These are phyloP conservation scores for Exidia glandulosa DNA, from an alignment of 768 basidiomycete species.

Conservation along the genomic window DNA sequence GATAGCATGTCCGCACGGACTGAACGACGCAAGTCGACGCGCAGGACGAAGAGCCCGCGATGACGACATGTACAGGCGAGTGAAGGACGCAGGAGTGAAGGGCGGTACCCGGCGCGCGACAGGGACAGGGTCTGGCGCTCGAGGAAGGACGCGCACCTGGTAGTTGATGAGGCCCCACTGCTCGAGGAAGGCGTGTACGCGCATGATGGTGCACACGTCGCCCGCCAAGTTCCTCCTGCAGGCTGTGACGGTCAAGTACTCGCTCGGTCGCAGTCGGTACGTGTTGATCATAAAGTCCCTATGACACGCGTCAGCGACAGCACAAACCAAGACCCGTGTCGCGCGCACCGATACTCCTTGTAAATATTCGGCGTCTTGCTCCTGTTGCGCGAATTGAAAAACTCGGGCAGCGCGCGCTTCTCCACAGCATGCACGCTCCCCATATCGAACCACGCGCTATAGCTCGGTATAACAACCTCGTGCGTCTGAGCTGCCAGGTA, in stretches of 20 bases:
- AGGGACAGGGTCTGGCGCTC: no score
- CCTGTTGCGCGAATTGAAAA: constrained; percentile 92
- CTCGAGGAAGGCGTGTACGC: constrained; percentile 96
- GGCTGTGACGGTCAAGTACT: constrained; percentile 96
- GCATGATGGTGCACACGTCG: constrained; percentile 97
- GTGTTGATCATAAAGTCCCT: constrained; percentile 99
- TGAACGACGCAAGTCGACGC: no score
- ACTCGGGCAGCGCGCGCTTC: constrained; percentile 86
- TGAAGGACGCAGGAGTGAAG: not conserved
- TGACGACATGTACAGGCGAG: no score
- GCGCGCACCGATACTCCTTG: constrained; percentile 99
- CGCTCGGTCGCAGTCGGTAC: constrained; percentile 83
- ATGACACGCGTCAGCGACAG: no score
- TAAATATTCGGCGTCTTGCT: constrained; percentile 95
- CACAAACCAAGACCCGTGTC: no score
- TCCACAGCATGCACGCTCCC: constrained; percentile 88
- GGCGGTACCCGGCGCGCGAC: not conserved
- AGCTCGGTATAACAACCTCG: constrained; percentile 93
- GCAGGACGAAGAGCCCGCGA: no score
- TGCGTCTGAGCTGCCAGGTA: constrained; percentile 97
- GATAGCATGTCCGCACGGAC: no score
- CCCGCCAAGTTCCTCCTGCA: constrained; percentile 93
- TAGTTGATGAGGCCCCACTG: constrained; percentile 99
- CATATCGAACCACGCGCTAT: constrained; percentile 98
- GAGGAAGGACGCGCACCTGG: constrained; percentile 52